These are phyloP conservation scores for Misopates orontium DNA, from an alignment of 257 asterid genomes.

Conservation along the genomic window DNA sequence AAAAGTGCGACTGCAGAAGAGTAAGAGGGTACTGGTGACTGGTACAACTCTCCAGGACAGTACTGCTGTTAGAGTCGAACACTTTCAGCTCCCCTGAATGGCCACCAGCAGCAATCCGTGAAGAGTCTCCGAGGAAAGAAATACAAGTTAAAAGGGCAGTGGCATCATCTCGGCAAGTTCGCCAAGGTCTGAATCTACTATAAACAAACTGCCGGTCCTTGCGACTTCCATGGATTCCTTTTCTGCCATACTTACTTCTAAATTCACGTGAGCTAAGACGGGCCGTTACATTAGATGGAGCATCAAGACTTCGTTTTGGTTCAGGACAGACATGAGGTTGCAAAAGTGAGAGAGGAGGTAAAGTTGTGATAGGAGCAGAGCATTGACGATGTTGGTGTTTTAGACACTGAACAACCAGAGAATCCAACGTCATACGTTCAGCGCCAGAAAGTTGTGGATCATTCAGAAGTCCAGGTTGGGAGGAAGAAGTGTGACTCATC, in stretches of 20 bases:
- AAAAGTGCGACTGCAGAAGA: slow-evolving; percentile 62
- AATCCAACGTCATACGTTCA: slow-evolving; percentile 85
- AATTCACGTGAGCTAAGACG: slow-evolving; percentile 90
- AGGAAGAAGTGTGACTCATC: slow-evolving; percentile 38
- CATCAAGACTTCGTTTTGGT: slow-evolving; percentile 85
- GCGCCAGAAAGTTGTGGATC: slow-evolving; percentile 63
- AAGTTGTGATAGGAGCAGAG: slow-evolving; percentile 96
- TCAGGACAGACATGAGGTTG: slow-evolving; percentile 99
- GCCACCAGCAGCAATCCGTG: slow-evolving; percentile 79
- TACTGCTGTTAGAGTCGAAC: slow-evolving; percentile 78
- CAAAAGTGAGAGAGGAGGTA: slow-evolving; percentile 94
- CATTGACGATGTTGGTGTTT: slow-evolving; percentile 99
- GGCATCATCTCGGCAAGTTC: slow-evolving; percentile 85
- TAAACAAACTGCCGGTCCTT: slow-evolving; percentile 94
- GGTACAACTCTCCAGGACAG: slow-evolving; percentile 65
- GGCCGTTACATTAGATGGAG: slow-evolving; percentile 88
- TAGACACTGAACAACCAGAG: slow-evolving; percentile 87
- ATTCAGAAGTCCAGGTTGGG: slow-evolving; percentile 52
- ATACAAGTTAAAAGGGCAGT: slow-evolving; percentile 73
- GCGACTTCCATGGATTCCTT: slow-evolving; percentile 79
- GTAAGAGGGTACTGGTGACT: slow-evolving; percentile 89
- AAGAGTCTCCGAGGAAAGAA: slow-evolving; percentile 82
- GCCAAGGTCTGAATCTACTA: slow-evolving; percentile 96
- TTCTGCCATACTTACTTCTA: slow-evolving; percentile 71
- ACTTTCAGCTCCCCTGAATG: slow-evolving; percentile 90